These are phyloP conservation scores for Ceratocystis albifundus DNA, from an alignment of 2,329 filamentous ascomycete species.

Conservation along the genomic window DNA sequence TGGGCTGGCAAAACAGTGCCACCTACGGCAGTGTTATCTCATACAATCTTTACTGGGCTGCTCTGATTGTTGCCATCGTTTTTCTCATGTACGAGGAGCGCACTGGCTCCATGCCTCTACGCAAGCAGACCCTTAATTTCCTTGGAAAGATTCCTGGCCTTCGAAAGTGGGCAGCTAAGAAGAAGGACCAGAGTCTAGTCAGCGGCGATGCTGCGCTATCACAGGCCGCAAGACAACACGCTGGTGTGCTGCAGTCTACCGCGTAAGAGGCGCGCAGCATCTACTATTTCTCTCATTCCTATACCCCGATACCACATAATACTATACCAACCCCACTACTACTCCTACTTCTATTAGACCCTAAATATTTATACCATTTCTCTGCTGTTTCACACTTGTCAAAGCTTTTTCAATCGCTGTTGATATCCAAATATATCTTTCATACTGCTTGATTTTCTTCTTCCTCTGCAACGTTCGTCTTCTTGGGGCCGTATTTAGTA, in stretches of 20 bases:
- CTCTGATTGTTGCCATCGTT: constrained; percentile 50
- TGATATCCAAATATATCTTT: background rate
- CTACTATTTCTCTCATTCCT: no score
- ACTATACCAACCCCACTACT: background rate
- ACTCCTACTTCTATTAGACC: constrained; percentile 1
- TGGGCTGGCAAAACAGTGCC: constrained; percentile 63
- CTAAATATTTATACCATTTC: background rate
- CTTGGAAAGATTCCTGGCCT: constrained; percentile 20
- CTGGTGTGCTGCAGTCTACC: background rate
- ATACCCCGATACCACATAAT: background rate
- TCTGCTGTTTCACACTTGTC: background rate
- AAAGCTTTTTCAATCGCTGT: background rate
- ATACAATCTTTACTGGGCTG: constrained; percentile 71
- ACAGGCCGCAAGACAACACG: constrained; percentile 17
- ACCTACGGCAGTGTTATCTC: constrained; percentile 69
- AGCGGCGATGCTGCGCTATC: constrained; percentile 19
- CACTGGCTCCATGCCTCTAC: constrained; percentile 35
- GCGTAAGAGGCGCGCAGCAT: background rate
- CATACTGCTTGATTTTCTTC: background rate
- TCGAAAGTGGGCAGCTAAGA: constrained; percentile 19
- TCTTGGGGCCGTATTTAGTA: background rate
- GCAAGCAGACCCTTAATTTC: constrained; percentile 24
- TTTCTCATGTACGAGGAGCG: constrained; percentile 52
- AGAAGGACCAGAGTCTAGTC: constrained; percentile 14
- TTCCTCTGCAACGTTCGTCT: no score